Evolutionary conservation across 2,329 filamentous ascomycete species (phyloP), one percentile per base, ranked within the genome.

Genomic region (Diaporthe vaccinii): DNA sequence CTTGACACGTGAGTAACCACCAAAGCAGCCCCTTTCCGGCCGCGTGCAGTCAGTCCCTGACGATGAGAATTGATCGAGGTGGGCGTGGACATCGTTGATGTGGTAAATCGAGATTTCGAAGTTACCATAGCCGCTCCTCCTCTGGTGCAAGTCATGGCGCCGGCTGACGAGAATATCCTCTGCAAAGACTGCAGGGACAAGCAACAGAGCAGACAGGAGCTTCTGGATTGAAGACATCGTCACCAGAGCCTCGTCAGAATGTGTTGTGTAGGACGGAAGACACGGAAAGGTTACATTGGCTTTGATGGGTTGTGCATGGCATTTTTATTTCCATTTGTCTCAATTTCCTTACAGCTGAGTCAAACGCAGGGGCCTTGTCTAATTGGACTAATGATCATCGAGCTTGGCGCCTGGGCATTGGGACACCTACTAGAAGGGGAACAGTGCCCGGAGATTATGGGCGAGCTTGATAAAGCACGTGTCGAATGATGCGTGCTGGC

Each of bases 61-160:
- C 20, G 88, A 87, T 39, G 87, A 85, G 82, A 90, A 93, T 81
- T 93, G 83, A 80, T 93, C 91, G 25, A 93, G 84, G 80, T 93
- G 92, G 20, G 92, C 88, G 80, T 93, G 92, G 20, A 93, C 90
- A 80, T 93, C 91, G 80, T 93, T 93, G 85, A 93, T 87, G 81
- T 93, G 92, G 83, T 92, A 93, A 84, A 93, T 92, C 9, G 91
- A 89, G 74, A 91, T 87, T 80, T 90, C 90, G 80, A 86, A 90
- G 78, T 90, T 85, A 49, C 88, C 88, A 5, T 84, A 80, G 34
- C 82, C 81, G 78, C 89, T 86, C 62, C 88, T 82, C 76, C 85
- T 87, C 46, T 89, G 87, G 83, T 89, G 90, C 55, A 80, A 78
- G 55, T 88, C 78, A 49, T 75, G 76, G 46, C 86, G 86, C 77